Evolutionary conservation across 768 basidiomycete species (phyloP), one percentile per base, ranked within the genome.

Genomic region (Dioszegia crocea): DNA sequence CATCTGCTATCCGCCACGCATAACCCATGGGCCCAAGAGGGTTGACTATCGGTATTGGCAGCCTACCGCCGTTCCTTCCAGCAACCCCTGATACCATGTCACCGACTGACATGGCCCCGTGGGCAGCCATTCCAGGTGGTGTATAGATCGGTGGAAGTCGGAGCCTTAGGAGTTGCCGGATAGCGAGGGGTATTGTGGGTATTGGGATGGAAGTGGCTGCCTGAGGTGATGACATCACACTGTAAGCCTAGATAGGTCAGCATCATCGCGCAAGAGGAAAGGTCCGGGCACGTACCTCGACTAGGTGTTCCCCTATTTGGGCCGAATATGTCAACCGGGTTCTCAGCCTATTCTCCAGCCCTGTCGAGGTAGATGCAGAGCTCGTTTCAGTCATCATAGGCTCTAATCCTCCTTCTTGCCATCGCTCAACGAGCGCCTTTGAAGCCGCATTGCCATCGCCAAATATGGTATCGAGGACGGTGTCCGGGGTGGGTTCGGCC

Each of bases 391-490:
- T 23, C 29, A 46, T 17, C 69, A 64, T 64, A n/a, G 11, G 12
- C 9, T 57, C 30, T 17, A 56, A 12, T 9, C 64, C 67, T 27
- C 45, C 62, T 30, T 69, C 59, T 41, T 65, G 59, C 71, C 71
- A 73, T 29, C 51, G 49, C 26, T 61, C 56, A 2, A 70, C 64
- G 17, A 73, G 43, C 10, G 64, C 62, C 31, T 61, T 61, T 1
- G 48, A 19, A 16, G 68, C 57, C 3, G 51, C 49, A 17, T 54
- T 45, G 3, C 63, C 63, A 14, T 58, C 27, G 1, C 71, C 71
- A 46, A 73, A 70, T 12, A 73, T 2, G 26, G 65, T 73, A 45
- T 73, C 68, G 17, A 71, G 53, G n/a, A 65, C 60, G 12, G 49
- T 39, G 2, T 60, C 53, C 4, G 46, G 31, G 4, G 59, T 3